Conservation (phyloP, 169 alveolate genomes). For the Plasmodium coatneyi region DNA sequence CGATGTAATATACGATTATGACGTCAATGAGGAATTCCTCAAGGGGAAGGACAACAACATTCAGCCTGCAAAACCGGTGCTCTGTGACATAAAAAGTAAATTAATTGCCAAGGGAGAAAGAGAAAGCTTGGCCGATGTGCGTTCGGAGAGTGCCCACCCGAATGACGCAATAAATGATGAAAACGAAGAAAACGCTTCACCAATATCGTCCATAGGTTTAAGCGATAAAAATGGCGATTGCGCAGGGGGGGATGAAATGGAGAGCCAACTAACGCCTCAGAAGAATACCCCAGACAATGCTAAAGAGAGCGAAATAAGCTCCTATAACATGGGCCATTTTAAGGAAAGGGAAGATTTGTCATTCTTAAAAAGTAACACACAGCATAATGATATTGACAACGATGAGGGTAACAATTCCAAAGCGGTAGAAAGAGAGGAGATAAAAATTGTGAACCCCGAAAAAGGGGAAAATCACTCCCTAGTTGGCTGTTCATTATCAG, state of each 20-base stretch:
- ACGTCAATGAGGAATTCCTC: conserved; percentile 24
- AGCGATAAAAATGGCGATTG: background rate
- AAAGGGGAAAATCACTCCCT: background rate
- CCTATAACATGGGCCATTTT: background rate
- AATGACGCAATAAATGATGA: background rate
- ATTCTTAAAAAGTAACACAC: background rate
- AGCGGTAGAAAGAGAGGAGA: background rate
- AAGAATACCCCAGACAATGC: background rate
- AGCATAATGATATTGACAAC: background rate
- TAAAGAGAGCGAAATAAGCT: background rate
- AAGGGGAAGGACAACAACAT: background rate
- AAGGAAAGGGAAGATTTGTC: background rate
- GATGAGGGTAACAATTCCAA: background rate
- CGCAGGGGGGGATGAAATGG: background rate
- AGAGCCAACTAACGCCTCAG: background rate
- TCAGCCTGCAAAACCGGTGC: background rate
- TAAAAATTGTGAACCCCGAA: background rate
- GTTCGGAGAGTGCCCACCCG: background rate
- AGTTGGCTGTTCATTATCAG: background rate
- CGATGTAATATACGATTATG: conserved; percentile 68
- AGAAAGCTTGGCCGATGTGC: background rate
- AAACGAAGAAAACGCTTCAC: background rate
- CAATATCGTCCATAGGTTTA: background rate
- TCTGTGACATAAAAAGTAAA: conserved; percentile 4
- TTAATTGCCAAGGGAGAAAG: conserved; percentile 9